Evolutionary conservation across 129 eudicot genomes (phyloP).

Genomic region (Flaveria sonorensis): DNA sequence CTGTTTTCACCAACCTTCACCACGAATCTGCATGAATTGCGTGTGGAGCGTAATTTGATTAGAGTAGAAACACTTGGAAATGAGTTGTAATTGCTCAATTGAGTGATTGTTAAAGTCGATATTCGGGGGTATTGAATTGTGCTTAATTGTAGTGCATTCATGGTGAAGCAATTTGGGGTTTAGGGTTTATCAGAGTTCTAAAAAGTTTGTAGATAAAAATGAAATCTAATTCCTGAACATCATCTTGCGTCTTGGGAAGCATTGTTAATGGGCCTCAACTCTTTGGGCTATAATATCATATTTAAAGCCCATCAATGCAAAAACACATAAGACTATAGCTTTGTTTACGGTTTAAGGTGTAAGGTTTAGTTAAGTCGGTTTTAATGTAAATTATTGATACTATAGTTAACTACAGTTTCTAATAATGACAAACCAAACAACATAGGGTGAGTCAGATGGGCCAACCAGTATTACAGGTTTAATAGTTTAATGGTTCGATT

Average conservation of each 20-base stretch:
- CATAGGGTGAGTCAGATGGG: too few species aligned
- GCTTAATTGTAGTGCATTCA: constrained; percentile 32
- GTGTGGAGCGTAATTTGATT: constrained; percentile 11
- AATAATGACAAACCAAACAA: too few species aligned
- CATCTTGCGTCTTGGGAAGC: background rate
- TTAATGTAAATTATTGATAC: too few species aligned
- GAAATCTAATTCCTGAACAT: too few species aligned
- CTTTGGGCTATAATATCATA: background rate
- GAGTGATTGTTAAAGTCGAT: constrained; percentile 7
- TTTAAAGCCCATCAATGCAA: background rate
- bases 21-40: constrained; percentile 19
- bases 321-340: too few species aligned
- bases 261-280: background rate
- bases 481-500: too few species aligned
- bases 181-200: constrained; percentile 37
- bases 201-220: background rate
- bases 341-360: too few species aligned
- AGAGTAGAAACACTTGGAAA: constrained; percentile 12
- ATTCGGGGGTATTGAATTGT: constrained; percentile 19
- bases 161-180: constrained; percentile 26
- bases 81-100: constrained; percentile 33
- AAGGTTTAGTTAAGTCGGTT: too few species aligned
- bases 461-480: too few species aligned
- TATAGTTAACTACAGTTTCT: too few species aligned
- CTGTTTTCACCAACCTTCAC: constrained; percentile 38